Base-by-base conservation (phyloP, 257 asterid genomes). In the Buddleja alternifolia region DNA sequence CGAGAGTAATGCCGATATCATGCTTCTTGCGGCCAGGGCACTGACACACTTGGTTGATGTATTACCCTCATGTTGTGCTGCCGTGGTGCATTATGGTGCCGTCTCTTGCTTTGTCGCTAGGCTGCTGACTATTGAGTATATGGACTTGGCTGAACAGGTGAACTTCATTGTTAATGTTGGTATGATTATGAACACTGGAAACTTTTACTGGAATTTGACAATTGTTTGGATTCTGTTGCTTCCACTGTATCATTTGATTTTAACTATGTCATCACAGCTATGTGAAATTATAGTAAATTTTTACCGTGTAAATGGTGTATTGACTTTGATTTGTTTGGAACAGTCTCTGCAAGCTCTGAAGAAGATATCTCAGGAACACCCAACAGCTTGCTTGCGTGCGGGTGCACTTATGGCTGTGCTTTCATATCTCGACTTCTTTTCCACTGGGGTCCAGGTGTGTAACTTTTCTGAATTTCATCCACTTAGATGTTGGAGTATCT, bases 101-200 rank as follows among this genome's bases (percentile, higher is more conserved):
- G 98, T 92, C 47, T 83, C 98, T 1, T 95, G 96, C 82, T 88
- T 95, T 46, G 98, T 92, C 64, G 94, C 99, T 6, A 83, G 98
- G 47, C 71, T 95, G 73, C 93, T 95, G 77, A 95, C 97, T 11
- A 92, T 91, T 45, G 97, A 95, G 85, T 91, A 95, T 80, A 86
- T 95, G 99, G 99, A 95, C 85, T 83, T 95, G 88, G 99, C 99
- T 71, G 98, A 95, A 79, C 99, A 95, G 99, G 99, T 91, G 73
- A 73, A 67, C 45, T 37, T 46, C 17, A 44, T 61, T 42, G 47
- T 66, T 66, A 63, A 4, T 34, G 23, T 34, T 70, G 56, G 60
- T 34, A 11, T 20, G 23, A 24, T 68, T 11, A 20, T 34, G 24
- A 14, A 15, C 53, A 53, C 36, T 40, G 20, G 61, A 16, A 32